Evolutionary conservation across 2,329 filamentous ascomycete genomes (phyloP).

Genomic region (Fusarium chuoi): DNA sequence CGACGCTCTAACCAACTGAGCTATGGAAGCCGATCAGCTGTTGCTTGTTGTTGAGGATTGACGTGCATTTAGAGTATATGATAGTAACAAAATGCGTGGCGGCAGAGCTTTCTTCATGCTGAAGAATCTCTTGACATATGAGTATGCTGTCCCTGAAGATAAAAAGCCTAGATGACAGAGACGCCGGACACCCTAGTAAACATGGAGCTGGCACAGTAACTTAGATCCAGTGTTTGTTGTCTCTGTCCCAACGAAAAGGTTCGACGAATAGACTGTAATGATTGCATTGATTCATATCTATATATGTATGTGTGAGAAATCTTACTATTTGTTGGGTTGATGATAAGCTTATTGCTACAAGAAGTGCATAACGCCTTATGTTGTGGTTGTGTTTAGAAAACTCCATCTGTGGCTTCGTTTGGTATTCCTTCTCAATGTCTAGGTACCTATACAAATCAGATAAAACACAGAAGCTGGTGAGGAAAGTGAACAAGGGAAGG

Average conservation of each 20-base stretch:
- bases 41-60: not conserved
- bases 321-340: not conserved
- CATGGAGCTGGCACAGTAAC: not conserved
- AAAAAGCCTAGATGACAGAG: not conserved
- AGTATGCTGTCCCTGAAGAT: not conserved
- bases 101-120: not conserved
- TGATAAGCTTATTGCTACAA: no score
- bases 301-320: not conserved
- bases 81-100: accelerated
- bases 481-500: not conserved
- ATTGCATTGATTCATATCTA: not conserved
- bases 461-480: not conserved
- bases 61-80: accelerated
- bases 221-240: not conserved
- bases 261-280: not conserved
- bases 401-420: not conserved
- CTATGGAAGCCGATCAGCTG: constrained; percentile 43
- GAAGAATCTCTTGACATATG: not conserved
- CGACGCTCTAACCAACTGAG: constrained; percentile 46
- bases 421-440: not conserved
- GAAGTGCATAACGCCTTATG: not conserved
- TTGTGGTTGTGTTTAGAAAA: not conserved
- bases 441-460: not conserved
- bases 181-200: no score
- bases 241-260: not conserved